phyloP scores from a whole-genome alignment of 306 rosid species.

The Quercus dentata region DNA sequence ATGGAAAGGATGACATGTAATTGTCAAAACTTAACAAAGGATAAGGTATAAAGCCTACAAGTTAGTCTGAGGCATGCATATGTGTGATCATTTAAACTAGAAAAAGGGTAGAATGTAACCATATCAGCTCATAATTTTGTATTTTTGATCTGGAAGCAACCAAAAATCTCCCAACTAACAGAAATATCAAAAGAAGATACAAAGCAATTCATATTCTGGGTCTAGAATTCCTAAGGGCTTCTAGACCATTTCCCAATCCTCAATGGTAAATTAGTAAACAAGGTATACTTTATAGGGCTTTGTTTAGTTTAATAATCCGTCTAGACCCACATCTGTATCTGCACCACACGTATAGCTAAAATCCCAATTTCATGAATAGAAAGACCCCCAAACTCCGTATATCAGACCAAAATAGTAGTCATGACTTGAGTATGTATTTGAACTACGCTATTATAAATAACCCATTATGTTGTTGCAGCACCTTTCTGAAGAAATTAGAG shows the following conservation, averaged over 20 bases:
- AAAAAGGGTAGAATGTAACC: not conserved
- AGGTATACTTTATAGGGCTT: not conserved
- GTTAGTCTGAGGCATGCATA: not conserved
- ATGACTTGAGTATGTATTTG: not conserved
- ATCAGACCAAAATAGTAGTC: not conserved
- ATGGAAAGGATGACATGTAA: conserved; percentile 7
- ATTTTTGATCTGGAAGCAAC: not conserved
- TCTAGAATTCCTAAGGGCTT: not conserved
- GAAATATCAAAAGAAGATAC: not conserved
- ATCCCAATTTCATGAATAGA: not conserved
- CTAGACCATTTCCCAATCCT: not conserved
- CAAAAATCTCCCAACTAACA: not conserved
- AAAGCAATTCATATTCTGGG: not conserved
- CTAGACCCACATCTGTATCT: not conserved
- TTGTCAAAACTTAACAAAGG: not conserved
- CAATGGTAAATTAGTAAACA: not conserved
- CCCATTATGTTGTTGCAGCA: not conserved
- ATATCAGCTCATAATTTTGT: not conserved
- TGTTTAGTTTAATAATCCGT: not conserved
- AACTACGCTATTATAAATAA: not conserved
- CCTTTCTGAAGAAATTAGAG: conserved; percentile 1
- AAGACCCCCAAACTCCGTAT: not conserved
- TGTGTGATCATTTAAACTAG: not conserved
- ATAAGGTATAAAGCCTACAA: conserved; percentile 1
- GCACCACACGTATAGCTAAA: not conserved